Conservation (phyloP, 192 early-diverging fungal species). For the Coemansia sp. region DNA sequence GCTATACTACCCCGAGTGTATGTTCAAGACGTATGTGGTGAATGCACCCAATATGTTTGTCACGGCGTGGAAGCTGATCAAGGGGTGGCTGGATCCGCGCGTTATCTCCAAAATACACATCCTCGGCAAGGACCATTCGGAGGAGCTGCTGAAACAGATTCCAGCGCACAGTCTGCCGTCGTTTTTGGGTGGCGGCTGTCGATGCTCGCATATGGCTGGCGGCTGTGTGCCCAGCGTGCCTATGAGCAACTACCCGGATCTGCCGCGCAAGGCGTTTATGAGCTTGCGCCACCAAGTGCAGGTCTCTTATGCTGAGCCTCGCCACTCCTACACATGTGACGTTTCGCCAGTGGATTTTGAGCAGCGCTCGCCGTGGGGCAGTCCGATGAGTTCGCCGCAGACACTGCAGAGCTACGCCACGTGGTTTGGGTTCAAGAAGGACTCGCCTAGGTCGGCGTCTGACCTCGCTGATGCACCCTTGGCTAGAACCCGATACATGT, state of each 20-base stretch:
- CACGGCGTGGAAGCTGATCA: conserved; percentile 77
- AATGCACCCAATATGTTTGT: conserved; percentile 93
- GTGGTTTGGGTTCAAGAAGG: conserved; percentile 51
- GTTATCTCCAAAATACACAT: conserved; percentile 63
- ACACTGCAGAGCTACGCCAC: conserved; percentile 31
- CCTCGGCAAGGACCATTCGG: conserved; percentile 64
- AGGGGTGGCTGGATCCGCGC: conserved; percentile 78
- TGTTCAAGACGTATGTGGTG: conserved; percentile 90
- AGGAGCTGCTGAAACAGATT: conserved; percentile 66
- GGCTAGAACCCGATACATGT: conserved; percentile 24
- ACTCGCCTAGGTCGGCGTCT: conserved; percentile 16
- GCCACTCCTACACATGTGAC: conserved; percentile 43
- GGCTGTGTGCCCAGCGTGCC: conserved; percentile 60
- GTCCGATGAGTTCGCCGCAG: conserved; percentile 38
- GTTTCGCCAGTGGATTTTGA: conserved; percentile 17
- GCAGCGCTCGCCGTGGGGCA: conserved; percentile 11
- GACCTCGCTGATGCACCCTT: background rate
- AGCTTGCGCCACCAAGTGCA: conserved; percentile 42
- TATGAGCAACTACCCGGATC: conserved; percentile 41
- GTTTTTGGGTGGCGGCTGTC: conserved; percentile 74
- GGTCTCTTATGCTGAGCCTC: conserved; percentile 37
- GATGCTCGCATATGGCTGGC: conserved; percentile 75
- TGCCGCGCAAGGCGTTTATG: conserved; percentile 46
- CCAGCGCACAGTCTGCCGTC: conserved; percentile 68
- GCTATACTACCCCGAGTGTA: conserved; percentile 93